phyloP scores from a whole-genome alignment of 2,329 filamentous ascomycete genomes.

The Scytalidium sp. region DNA sequence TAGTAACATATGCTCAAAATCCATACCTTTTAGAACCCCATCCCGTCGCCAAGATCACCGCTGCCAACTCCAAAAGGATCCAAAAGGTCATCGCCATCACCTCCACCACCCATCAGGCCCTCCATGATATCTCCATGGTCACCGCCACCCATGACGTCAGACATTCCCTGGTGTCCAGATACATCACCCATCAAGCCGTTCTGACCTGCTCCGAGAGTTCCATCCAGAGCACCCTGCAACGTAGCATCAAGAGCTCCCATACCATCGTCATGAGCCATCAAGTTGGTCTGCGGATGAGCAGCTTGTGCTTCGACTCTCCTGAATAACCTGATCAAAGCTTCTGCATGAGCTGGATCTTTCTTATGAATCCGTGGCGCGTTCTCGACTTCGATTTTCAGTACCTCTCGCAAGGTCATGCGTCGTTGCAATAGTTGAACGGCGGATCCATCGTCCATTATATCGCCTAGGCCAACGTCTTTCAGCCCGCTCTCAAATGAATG shows the following conservation, averaged over 20 bases:
- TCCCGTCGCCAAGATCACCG: neutral
- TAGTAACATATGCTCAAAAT: too few species aligned
- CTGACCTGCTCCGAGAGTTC: slow-evolving; percentile 2
- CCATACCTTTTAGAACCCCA: neutral
- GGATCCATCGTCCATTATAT: slow-evolving; percentile 7
- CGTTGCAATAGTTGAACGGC: slow-evolving; percentile 16
- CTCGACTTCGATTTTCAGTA: slow-evolving; percentile 24
- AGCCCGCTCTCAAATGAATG: slow-evolving; percentile 19
- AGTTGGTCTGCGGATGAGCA: slow-evolving; percentile 12
- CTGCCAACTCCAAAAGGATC: neutral
- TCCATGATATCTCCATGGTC: slow-evolving; percentile 3
- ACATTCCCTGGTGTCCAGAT: neutral
- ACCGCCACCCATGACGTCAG: neutral
- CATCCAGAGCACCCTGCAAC: slow-evolving; percentile 9
- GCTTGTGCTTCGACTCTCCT: slow-evolving; percentile 27
- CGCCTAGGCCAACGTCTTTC: neutral
- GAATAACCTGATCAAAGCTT: slow-evolving; percentile 24
- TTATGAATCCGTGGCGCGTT: slow-evolving; percentile 22
- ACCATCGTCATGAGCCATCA: slow-evolving; percentile 5
- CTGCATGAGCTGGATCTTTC: slow-evolving; percentile 20
- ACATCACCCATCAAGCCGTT: neutral
- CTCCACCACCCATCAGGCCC: slow-evolving; percentile 1
- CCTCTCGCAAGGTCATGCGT: slow-evolving; percentile 26
- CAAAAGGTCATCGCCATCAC: slow-evolving; percentile 1
- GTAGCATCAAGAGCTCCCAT: slow-evolving; percentile 6